Base-by-base conservation (phyloP, 208 protist genomes). In the Naegleria fowleri region DNA sequence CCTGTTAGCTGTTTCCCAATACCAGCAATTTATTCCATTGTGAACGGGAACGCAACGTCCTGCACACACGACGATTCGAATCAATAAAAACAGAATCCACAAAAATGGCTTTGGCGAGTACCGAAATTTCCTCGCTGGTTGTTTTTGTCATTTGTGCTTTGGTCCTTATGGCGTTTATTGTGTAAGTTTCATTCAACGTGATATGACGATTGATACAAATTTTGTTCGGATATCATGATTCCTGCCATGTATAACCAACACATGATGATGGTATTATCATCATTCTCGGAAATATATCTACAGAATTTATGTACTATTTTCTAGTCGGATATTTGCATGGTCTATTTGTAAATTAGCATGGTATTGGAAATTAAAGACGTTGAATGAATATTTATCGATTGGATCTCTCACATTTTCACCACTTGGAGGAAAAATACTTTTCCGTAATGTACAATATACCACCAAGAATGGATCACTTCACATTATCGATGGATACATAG, bases 401-500 rank as follows among this genome's bases (percentile, higher is more conserved):
- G 67, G 67, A 36, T 79, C 67, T 79, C 29, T 79, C 1, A 36
- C 67, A 33, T 79, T 79, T 36, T 19, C 67, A 36, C 67, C 67
- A 79, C 29, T 79, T 2, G 67, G 67, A 79, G 67, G 67, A 36
- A 79, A 79, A 29, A 67, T 67, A 29, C n/a, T 79, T 36, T 79
- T 79, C n/a, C 19, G 67, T 36, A 33, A 33, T 36, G 29, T 79
- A 79, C 16, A 79, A 36, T 79, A 79, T 79, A 79, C 29, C 6
- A 79, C 67, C 16, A 79, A 79, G 67, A 79, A 79, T 36, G 67
- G 67, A 25, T 29, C 67, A 36, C n/a, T 79, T 36, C 16, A 79
- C 7, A 79, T 79, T 79, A 79, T 79, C 9, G 67, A 79, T 36
- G 67, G 67, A 79, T 79, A 79, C n/a, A 79, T 79, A 79, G 67